phyloP scores from a whole-genome alignment of 2,329 filamentous ascomycete species.

The Fusarium robinianum region DNA sequence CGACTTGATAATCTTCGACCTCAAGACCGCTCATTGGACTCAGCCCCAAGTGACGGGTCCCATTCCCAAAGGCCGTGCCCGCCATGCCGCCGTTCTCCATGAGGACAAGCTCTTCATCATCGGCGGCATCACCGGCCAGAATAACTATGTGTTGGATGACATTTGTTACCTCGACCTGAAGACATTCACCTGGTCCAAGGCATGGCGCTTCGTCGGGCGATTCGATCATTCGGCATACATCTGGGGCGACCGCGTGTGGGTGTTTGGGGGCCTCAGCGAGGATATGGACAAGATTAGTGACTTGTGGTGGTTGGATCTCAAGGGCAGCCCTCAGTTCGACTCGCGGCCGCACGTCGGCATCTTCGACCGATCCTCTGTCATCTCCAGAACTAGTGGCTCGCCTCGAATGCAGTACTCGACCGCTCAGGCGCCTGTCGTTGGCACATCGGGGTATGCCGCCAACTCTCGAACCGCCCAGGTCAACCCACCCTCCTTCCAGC shows the following conservation, averaged over 20 bases:
- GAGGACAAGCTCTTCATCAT: slow-evolving; percentile 97
- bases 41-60: slow-evolving; percentile 85
- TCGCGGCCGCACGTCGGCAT: slow-evolving; percentile 63
- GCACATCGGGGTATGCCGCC: slow-evolving; percentile 67
- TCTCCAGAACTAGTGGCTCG: slow-evolving; percentile 52
- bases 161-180: slow-evolving; percentile 96
- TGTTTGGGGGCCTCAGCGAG: slow-evolving; percentile 91
- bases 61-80: slow-evolving; percentile 84
- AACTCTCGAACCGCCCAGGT: slow-evolving; percentile 71
- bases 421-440: slow-evolving; percentile 55
- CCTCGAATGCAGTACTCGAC: slow-evolving; percentile 58
- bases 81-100: slow-evolving; percentile 91
- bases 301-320: slow-evolving; percentile 96
- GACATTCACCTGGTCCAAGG: slow-evolving; percentile 95
- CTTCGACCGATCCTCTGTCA: slow-evolving; percentile 52
- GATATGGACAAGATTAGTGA: slow-evolving; percentile 98
- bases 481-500: slow-evolving; percentile 66
- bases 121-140: slow-evolving; percentile 91
- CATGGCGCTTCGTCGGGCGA: slow-evolving; percentile 92
- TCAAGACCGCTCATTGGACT: slow-evolving; percentile 93
- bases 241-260: slow-evolving; percentile 90
- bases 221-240: slow-evolving; percentile 97
- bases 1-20: slow-evolving; percentile 93
- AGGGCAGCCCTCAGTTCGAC: slow-evolving; percentile 85
- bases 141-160: slow-evolving; percentile 91